Base-by-base conservation (phyloP, 1,139 yeast genomes). In the Geotrichum candidum region DNA sequence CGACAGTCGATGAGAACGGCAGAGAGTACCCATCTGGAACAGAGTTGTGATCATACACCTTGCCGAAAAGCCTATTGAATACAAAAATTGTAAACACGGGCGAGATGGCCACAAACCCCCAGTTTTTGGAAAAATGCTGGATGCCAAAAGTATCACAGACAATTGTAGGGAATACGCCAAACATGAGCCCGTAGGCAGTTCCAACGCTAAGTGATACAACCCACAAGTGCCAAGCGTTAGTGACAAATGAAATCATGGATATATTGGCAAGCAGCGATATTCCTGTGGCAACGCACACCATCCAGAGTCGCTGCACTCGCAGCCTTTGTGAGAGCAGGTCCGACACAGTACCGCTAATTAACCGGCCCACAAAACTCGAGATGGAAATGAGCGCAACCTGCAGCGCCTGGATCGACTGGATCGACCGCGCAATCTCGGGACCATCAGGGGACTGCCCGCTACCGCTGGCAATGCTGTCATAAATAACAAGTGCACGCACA, bases 81-180 rank as follows among this genome's bases (percentile, higher is more conserved):
- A 71, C 54, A 59, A 75, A 75, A 27, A 76, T 67, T 15, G 74
- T 67, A 18, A 70, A 64, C 31, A 75, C 73, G 25, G 77, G 77
- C 23, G 76, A 67, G n/a, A 69, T 64, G 51, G 74, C 70, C 2
- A 85, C 77, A 57, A 86, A 72, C 0, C 96, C 92, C 95, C 96
- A 89, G 41, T 88, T 80, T 41, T 90, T 86, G 56, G 90, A 85
- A 71, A 87, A 89, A 33, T 84, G 82, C 27, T 77, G 78, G 67
- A 89, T 80, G 35, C 90, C 90, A 74, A 88, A 88, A 13, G 83
- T 76, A 68, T 89, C 96, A 0, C 91, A 84, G 45, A 87, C 79
- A 29, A 88, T 82, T 0, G 90, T 85, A 0, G 96, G 96, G 71
- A 84, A 87, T 3, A 89, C 82, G 0, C 96, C 91, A 73, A 86